phyloP scores from a whole-genome alignment of 352 stramenopile genomes.

The Plasmopara viticola region DNA sequence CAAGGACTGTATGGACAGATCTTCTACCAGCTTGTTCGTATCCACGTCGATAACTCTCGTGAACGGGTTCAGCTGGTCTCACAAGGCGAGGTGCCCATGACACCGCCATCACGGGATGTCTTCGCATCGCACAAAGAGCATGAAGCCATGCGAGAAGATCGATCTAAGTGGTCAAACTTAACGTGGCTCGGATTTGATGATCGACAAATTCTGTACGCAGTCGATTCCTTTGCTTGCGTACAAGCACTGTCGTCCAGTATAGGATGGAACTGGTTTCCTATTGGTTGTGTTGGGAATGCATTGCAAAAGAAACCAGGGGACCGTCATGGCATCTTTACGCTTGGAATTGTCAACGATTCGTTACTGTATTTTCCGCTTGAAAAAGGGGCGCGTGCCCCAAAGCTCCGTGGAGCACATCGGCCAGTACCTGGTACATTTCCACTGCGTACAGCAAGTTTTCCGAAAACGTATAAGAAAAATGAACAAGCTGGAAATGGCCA shows the following conservation, averaged over 20 bases:
- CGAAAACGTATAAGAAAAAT: conserved; percentile 37
- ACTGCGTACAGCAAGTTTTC: conserved; percentile 50
- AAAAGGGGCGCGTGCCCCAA: conserved; percentile 30
- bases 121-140: conserved; percentile 72
- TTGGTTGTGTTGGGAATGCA: conserved; percentile 58
- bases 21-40: conserved; percentile 48
- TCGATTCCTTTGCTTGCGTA: conserved; percentile 62
- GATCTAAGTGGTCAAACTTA: conserved; percentile 49
- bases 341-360: conserved; percentile 66
- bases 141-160: conserved; percentile 32
- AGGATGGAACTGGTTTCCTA: conserved; percentile 66
- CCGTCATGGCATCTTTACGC: conserved; percentile 49
- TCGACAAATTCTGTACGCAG: conserved; percentile 53
- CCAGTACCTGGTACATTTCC: conserved; percentile 65
- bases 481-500: conserved; percentile 28
- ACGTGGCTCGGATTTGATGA: conserved; percentile 78
- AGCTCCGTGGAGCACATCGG: conserved; percentile 62
- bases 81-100: conserved; percentile 50
- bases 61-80: conserved; percentile 45
- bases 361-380: conserved; percentile 72
- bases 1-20: conserved; percentile 41
- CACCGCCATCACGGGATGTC: conserved; percentile 48
- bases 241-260: conserved; percentile 50
- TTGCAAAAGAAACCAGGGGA: conserved; percentile 55
- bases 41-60: conserved; percentile 28